A percentile compares a stretch with the other conserved stretches of the same genome.
phyloP scores from a whole-genome alignment of 2,329 filamentous ascomycete species.

The Fusarium sp. region DNA sequence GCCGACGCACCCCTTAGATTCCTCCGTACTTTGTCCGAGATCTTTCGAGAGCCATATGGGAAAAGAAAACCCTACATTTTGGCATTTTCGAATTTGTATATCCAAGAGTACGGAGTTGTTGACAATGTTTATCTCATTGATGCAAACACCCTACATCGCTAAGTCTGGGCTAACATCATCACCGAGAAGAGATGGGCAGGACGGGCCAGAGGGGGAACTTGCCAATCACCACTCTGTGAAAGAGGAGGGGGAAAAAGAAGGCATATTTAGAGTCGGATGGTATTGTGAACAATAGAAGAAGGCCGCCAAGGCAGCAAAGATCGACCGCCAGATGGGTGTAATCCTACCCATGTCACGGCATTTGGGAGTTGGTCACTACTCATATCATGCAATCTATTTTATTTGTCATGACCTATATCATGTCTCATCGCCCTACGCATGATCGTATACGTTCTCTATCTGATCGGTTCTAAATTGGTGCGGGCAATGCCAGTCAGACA shows the following conservation, averaged over 20 bases:
- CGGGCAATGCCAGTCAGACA: background rate
- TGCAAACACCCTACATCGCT: conserved; percentile 26
- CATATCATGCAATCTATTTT: conserved; percentile 32
- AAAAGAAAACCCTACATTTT: conserved; percentile 24
- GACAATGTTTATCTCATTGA: conserved; percentile 21
- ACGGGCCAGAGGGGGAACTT: background rate
- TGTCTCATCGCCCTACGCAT: background rate
- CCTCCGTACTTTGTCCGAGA: conserved; percentile 5
- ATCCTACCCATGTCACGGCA: conserved; percentile 21
- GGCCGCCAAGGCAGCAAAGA: conserved; percentile 16
- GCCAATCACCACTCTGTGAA: conserved; percentile 30
- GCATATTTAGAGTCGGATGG: conserved; percentile 18
- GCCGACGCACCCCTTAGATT: conserved; percentile 21
- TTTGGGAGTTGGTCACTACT: conserved; percentile 32
- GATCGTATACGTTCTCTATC: background rate
- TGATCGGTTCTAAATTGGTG: background rate
- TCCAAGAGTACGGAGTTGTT: conserved; percentile 42
- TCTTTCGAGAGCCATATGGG: conserved; percentile 17
- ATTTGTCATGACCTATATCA: conserved; percentile 30
- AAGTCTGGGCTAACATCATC: conserved; percentile 27
- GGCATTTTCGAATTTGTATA: conserved; percentile 40
- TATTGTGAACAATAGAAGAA: conserved; percentile 32
- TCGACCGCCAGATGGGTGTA: conserved; percentile 23
- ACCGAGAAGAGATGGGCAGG: conserved; percentile 3
- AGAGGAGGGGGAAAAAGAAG: conserved; percentile 15